Percentiles rank a stretch among this genome's conserved stretches.
Conservation (phyloP, 2,329 filamentous ascomycete genomes). For the Pseudogymnoascus sp. region DNA sequence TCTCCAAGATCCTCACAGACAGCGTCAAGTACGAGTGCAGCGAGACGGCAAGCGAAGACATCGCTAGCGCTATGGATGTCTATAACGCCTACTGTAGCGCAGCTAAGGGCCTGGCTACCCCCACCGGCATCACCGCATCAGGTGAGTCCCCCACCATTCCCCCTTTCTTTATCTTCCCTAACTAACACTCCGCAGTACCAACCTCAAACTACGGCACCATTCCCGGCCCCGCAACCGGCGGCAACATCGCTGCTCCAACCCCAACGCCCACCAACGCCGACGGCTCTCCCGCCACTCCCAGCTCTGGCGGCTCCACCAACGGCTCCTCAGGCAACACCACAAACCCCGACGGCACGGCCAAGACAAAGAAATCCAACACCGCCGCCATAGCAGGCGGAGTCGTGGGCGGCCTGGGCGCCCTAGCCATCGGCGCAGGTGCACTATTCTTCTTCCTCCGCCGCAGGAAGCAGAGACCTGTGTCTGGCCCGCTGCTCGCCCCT, state of each 20-base stretch:
- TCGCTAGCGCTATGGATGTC: slow-evolving; percentile 39
- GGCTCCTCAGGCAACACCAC: background rate
- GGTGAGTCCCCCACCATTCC: slow-evolving; percentile 17
- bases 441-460: background rate
- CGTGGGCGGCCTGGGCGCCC: background rate
- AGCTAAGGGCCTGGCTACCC: slow-evolving; percentile 34
- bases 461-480: background rate
- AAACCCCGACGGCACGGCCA: background rate
- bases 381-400: background rate
- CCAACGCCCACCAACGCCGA: background rate
- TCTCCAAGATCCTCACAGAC: slow-evolving; percentile 39
- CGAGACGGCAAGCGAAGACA: slow-evolving; percentile 36
- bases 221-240: background rate
- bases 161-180: background rate
- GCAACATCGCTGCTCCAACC: background rate
- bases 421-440: background rate
- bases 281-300: background rate
- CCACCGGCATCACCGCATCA: slow-evolving; percentile 36
- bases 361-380: background rate
- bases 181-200: background rate
- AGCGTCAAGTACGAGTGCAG: slow-evolving; percentile 38
- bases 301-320: background rate
- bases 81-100: slow-evolving; percentile 44
- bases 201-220: background rate
- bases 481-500: background rate